These are phyloP conservation scores for Nicotiana noctiflora DNA, from an alignment of 257 asterid genomes.

Conservation along the genomic window DNA sequence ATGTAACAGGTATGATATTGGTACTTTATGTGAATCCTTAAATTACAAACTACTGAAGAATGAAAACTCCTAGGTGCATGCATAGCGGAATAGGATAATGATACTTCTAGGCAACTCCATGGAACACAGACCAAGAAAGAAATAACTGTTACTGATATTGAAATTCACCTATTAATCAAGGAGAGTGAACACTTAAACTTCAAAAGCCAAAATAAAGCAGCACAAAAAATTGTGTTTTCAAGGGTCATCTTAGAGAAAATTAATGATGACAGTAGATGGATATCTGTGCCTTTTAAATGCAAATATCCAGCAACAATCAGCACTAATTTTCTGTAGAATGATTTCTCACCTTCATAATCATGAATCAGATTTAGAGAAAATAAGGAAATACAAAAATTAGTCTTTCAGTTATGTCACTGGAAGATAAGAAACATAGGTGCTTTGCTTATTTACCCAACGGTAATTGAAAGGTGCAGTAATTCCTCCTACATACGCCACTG, in stretches of 20 bases:
- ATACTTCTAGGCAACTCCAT: background rate
- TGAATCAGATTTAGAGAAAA: background rate
- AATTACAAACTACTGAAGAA: background rate
- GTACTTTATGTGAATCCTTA: background rate
- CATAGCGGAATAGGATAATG: background rate
- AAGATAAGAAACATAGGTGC: background rate
- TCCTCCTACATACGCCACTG: constrained; percentile 77
- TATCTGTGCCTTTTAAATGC: no score
- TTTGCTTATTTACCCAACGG: constrained; percentile 56
- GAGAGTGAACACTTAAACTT: no score
- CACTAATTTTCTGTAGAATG: no score
- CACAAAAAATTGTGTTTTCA: no score
- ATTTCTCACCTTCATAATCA: background rate
- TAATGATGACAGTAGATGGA: no score
- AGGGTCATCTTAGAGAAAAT: no score
- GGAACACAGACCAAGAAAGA: background rate
- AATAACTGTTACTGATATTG: background rate
- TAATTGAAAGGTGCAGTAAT: constrained; percentile 87
- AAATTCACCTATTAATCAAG: background rate
- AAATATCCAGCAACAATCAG: no score
- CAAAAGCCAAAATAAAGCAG: no score
- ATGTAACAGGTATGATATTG: background rate
- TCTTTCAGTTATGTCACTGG: background rate
- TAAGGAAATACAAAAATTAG: background rate
- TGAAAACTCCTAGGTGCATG: background rate